Conservation (phyloP, 208 protist genomes). For the Tritrichomonas foetus region DNA sequence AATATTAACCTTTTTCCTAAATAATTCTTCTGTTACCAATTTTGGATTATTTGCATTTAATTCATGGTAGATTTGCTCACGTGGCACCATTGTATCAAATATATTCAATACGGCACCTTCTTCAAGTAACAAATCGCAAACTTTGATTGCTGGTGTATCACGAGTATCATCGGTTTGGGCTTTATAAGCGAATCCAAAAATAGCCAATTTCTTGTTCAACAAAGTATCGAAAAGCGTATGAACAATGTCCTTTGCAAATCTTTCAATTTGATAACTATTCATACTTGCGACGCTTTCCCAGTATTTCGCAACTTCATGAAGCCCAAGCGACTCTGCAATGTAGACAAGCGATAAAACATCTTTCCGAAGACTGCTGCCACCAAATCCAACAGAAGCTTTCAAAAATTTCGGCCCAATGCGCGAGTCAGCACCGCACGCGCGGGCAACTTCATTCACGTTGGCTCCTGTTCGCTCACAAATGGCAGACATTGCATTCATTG, state of each 20-base stretch:
- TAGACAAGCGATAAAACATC: conserved; percentile 89
- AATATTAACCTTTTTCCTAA: conserved; percentile 41
- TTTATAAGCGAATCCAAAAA: conserved; percentile 92
- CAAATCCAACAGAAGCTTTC: conserved; percentile 68
- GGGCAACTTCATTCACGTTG: conserved; percentile 56
- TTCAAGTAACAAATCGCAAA: conserved; percentile 72
- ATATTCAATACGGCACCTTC: conserved; percentile 76
- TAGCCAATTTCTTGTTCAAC: conserved; percentile 73
- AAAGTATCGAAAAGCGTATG: conserved; percentile 77
- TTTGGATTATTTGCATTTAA: conserved; percentile 58
- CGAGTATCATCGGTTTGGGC: conserved; percentile 87
- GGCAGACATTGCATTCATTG: conserved; percentile 80
- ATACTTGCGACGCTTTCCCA: conserved; percentile 81
- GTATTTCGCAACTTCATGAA: conserved; percentile 83
- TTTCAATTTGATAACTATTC: conserved; percentile 85
- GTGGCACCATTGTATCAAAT: conserved; percentile 85
- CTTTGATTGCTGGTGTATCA: conserved; percentile 77
- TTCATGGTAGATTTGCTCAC: conserved; percentile 63
- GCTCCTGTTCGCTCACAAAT: conserved; percentile 56
- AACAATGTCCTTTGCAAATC: conserved; percentile 77
- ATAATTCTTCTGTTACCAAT: conserved; percentile 39
- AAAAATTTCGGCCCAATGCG: conserved; percentile 84
- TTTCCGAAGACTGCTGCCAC: conserved; percentile 75
- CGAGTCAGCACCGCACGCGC: conserved; percentile 63
- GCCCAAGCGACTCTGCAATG: conserved; percentile 73